Base-by-base conservation (phyloP, 2,329 filamentous ascomycete species). In the Colletotrichum sp. region DNA sequence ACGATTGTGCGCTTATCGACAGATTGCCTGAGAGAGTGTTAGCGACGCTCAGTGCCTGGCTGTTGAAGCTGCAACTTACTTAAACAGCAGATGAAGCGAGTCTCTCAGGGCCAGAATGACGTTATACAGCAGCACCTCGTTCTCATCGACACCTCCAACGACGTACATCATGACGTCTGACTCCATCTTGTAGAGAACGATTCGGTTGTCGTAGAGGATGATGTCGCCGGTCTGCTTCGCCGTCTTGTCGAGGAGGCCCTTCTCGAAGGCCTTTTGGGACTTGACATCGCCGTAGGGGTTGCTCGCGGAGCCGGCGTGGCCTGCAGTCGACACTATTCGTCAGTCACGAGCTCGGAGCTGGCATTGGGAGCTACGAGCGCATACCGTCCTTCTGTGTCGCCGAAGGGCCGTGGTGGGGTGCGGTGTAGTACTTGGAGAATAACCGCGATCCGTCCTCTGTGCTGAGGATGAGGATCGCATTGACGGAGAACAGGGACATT, bases 151-250 rank as follows among this genome's bases (percentile, higher is more conserved):
- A 71, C 93, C 93, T 79, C 96, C 96, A 13, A 99, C 95, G 30
- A 99, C 94, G 84, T 99, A 99, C 83, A 92, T 92, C 94, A 98
- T 98, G 73, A 99, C 95, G 85, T 99, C 97, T 80, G 95, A 96
- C 89, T 99, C 97, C 88, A 94, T 94, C 92, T 99, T 99, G 90
- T 98, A 99, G 69, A 99, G 93, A 71, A 99, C 95, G 77, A 99
- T 94, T 81, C 95, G 93, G 88, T 98, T 98, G 87, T 99, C 97
- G 87, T 98, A 99, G 72, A 99, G 92, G 80, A 99, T 98, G 81
- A 99, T 97, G 87, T 99, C 97, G 81, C 94, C 95, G 16, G 92
- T 96, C 88, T 98, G 95, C 90, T 99, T 99, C 80, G 95, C 94
- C 18, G 97, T 99, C 91, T 99, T 99, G 82, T 98, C 94, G 76